phyloP scores from a whole-genome alignment of 1,284 basidiomycete species.

The Clitocybe nebularis region DNA sequence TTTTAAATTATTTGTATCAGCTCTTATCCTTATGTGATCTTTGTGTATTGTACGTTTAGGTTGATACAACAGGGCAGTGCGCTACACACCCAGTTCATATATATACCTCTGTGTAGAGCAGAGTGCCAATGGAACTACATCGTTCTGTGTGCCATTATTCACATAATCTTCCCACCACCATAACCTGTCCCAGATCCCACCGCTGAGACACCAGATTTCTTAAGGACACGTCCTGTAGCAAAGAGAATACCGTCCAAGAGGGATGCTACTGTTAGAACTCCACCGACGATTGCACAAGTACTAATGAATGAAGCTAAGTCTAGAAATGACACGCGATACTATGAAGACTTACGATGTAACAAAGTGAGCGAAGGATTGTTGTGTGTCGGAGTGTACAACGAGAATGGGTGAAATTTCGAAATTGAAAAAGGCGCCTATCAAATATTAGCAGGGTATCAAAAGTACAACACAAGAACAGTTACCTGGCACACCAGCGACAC shows the following conservation, averaged over 20 bases:
- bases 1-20: conserved; percentile 6
- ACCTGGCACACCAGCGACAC: conserved; percentile 76
- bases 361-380: conserved; percentile 96
- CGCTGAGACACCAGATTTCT: conserved; percentile 44
- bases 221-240: conserved; percentile 63
- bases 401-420: conserved; percentile 98
- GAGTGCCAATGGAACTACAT: not conserved
- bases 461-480: conserved; percentile 21
- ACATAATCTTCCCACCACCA: conserved; percentile 38
- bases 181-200: conserved; percentile 22
- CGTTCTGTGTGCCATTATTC: conserved; percentile 17
- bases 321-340: conserved; percentile 4
- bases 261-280: conserved; percentile 92
- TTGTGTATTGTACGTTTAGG: conserved; percentile 1
- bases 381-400: conserved; percentile 85
- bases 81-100: conserved; percentile 8
- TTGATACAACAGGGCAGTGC: conserved; percentile 12
- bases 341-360: conserved; percentile 76
- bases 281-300: conserved; percentile 96
- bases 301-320: conserved; percentile 34
- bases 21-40: conserved; percentile 8
- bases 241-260: conserved; percentile 90
- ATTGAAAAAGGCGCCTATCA: conserved; percentile 83
- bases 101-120: conserved; percentile 5
- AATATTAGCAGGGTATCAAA: not conserved